phyloP scores from a whole-genome alignment of 2,329 filamentous ascomycete genomes.

The Camptophora hylomeconis region DNA sequence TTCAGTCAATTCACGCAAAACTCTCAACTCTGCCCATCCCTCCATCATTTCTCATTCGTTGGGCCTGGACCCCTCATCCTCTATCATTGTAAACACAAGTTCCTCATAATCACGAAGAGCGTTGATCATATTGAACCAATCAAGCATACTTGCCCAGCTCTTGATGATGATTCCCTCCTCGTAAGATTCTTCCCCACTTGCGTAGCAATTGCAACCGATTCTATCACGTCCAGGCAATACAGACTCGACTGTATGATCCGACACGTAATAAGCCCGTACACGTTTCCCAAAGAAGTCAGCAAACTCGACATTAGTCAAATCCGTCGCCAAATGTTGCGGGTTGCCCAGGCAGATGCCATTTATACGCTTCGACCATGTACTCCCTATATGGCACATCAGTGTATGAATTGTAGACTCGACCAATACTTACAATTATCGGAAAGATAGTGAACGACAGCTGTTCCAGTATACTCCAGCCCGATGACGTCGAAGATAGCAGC shows the following conservation, averaged over 20 bases:
- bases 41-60: neutral
- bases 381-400: slow-evolving; percentile 20
- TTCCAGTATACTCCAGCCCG: slow-evolving; percentile 54
- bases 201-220: slow-evolving; percentile 55
- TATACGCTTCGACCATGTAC: slow-evolving; percentile 25
- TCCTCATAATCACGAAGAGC: slow-evolving; percentile 29
- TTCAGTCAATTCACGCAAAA: too few species aligned
- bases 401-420: slow-evolving; percentile 2
- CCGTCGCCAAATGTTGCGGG: slow-evolving; percentile 23
- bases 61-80: slow-evolving; percentile 6
- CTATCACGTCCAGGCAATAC: slow-evolving; percentile 42
- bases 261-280: slow-evolving; percentile 48
- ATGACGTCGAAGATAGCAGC: slow-evolving; percentile 54
- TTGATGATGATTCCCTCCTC: slow-evolving; percentile 50
- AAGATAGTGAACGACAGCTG: slow-evolving; percentile 46
- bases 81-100: slow-evolving; percentile 12
- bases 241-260: slow-evolving; percentile 36
- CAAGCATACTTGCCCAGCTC: slow-evolving; percentile 41
- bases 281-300: slow-evolving; percentile 34
- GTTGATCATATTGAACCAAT: slow-evolving; percentile 49
- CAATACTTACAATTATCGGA: slow-evolving; percentile 34
- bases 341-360: slow-evolving; percentile 27
- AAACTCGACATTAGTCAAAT: slow-evolving; percentile 13
- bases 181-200: slow-evolving; percentile 48
- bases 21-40: too few species aligned